Conservation (phyloP, 2,329 filamentous ascomycete genomes). For the Aspergillus sp. region DNA sequence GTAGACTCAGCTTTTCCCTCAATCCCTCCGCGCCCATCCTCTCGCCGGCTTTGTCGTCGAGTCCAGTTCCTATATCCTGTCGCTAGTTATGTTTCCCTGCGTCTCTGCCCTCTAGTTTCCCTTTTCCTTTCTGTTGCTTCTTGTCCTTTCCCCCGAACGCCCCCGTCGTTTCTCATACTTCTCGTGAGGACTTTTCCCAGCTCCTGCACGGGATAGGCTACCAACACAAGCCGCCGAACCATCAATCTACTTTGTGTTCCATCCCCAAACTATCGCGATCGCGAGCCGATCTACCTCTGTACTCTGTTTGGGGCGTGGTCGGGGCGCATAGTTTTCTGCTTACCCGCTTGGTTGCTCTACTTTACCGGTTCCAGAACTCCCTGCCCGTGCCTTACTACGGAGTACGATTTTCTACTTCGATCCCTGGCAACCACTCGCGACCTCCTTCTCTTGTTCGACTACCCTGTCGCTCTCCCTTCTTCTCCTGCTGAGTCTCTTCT, state of each 20-base stretch:
- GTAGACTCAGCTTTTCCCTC: slow-evolving; percentile 17
- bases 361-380: slow-evolving; percentile 19
- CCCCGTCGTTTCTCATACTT: slow-evolving; percentile 15
- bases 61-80: background rate
- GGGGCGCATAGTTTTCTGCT: slow-evolving; percentile 17
- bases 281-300: background rate
- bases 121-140: background rate
- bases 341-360: slow-evolving; percentile 21
- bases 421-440: slow-evolving; percentile 33
- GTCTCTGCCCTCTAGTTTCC: background rate
- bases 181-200: slow-evolving; percentile 5
- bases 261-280: background rate
- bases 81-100: slow-evolving; percentile 6
- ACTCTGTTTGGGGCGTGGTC: slow-evolving; percentile 9
- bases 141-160: slow-evolving; percentile 10
- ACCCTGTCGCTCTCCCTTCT: slow-evolving; percentile 1
- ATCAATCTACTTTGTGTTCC: slow-evolving; percentile 6
- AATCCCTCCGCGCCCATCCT: slow-evolving; percentile 1
- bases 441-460: slow-evolving; percentile 16
- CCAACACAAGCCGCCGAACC: background rate
- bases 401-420: slow-evolving; percentile 20
- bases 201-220: background rate
- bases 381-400: slow-evolving; percentile 12
- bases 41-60: background rate
- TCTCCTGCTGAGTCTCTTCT: background rate